These are phyloP conservation scores for Bauhinia variegata DNA, from an alignment of 306 rosid genomes.

Conservation along the genomic window DNA sequence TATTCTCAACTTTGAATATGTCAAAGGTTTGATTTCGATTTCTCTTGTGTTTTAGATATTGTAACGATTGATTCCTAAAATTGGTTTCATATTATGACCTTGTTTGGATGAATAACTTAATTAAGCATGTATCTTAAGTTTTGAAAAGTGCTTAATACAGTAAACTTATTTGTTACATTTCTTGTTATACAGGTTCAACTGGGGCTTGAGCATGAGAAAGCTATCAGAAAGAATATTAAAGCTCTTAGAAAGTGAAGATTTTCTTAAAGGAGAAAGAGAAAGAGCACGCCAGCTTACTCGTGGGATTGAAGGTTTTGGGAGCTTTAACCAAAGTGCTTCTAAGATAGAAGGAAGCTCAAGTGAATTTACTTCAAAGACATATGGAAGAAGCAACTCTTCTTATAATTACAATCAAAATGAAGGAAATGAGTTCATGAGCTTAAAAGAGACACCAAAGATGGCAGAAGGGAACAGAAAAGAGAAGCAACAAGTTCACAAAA, in stretches of 20 bases:
- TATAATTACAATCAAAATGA: slow-evolving; percentile 30
- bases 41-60: too few relatives aligned
- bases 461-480: slow-evolving; percentile 9
- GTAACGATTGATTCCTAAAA: too few relatives aligned
- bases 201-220: slow-evolving; percentile 63
- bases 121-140: too few relatives aligned
- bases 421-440: slow-evolving; percentile 5
- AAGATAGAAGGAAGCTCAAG: slow-evolving; percentile 33
- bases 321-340: slow-evolving; percentile 46
- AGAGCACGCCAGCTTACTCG: slow-evolving; percentile 52
- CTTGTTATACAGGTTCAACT: slow-evolving; percentile 60
- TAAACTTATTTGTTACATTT: neutral
- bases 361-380: slow-evolving; percentile 30
- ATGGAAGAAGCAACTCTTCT: slow-evolving; percentile 49
- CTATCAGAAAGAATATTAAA: slow-evolving; percentile 52
- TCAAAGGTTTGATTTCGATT: too few relatives aligned
- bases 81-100: too few relatives aligned
- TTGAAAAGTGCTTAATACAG: too few relatives aligned
- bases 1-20: slow-evolving; percentile 1
- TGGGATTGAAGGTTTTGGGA: slow-evolving; percentile 79
- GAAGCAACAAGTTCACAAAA: slow-evolving; percentile 5
- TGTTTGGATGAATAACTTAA: too few relatives aligned
- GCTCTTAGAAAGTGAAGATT: slow-evolving; percentile 47
- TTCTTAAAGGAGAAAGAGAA: slow-evolving; percentile 57
- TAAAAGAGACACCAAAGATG: neutral